These are phyloP conservation scores for Talaromyces proteolyticus DNA, from an alignment of 495 filamentous ascomycete genomes.

Conservation along the genomic window DNA sequence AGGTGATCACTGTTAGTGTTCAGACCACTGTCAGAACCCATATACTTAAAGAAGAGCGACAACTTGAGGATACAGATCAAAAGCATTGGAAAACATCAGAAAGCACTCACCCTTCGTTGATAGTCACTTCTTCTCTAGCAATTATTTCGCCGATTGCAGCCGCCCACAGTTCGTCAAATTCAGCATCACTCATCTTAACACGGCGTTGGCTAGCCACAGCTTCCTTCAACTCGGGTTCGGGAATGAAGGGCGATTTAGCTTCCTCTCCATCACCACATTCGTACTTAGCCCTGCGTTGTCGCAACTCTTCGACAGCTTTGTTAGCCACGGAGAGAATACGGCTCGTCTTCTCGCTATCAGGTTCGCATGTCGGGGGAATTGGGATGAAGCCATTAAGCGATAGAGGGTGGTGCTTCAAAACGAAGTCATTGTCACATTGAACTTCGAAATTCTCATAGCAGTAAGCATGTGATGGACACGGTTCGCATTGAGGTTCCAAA, in stretches of 20 bases:
- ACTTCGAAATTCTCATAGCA: slow-evolving; percentile 75
- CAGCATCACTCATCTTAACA: slow-evolving; percentile 72
- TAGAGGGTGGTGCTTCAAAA: slow-evolving; percentile 78
- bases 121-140: slow-evolving; percentile 73
- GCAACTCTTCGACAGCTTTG: slow-evolving; percentile 78
- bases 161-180: slow-evolving; percentile 91
- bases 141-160: slow-evolving; percentile 82
- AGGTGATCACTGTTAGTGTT: slow-evolving; percentile 75
- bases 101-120: slow-evolving; percentile 70
- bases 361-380: slow-evolving; percentile 86
- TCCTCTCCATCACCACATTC: slow-evolving; percentile 73
- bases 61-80: neutral
- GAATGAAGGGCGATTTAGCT: slow-evolving; percentile 56
- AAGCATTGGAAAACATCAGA: slow-evolving; percentile 10
- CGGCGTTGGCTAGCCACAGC: slow-evolving; percentile 64
- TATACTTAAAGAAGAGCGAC: slow-evolving; percentile 14
- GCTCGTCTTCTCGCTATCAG: slow-evolving; percentile 87
- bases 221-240: slow-evolving; percentile 71
- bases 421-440: slow-evolving; percentile 79
- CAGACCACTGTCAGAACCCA: slow-evolving; percentile 41
- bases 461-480: slow-evolving; percentile 85
- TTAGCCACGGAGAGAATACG: slow-evolving; percentile 83
- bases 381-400: slow-evolving; percentile 76
- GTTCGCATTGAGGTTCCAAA: slow-evolving; percentile 78
- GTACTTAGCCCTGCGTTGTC: slow-evolving; percentile 78